Conservation (phyloP, 208 protist genomes). For the Willaertia magna region DNA sequence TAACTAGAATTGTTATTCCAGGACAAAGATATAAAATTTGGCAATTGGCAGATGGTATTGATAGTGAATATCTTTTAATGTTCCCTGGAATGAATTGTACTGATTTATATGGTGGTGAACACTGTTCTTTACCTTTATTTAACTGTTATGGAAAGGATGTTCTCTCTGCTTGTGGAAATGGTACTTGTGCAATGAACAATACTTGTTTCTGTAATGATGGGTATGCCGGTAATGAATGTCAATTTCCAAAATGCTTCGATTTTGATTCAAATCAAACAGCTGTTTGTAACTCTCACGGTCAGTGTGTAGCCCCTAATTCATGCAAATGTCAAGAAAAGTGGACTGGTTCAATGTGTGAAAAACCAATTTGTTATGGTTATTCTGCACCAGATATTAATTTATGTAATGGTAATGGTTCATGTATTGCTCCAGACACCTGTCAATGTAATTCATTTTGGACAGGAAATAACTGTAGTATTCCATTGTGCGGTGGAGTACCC, state of each 20-base stretch:
- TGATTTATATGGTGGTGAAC: neutral
- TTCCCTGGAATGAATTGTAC: neutral
- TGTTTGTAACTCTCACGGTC: neutral
- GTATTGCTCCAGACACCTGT: neutral
- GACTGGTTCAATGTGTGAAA: neutral
- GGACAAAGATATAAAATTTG: neutral
- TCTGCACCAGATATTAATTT: neutral
- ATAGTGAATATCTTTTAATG: neutral
- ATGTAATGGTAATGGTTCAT: neutral
- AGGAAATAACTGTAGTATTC: neutral
- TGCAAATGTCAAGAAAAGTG: neutral
- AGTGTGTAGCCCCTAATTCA: neutral
- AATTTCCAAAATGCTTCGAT: too few species aligned
- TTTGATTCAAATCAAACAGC: neutral
- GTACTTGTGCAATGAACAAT: neutral
- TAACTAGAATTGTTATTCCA: neutral
- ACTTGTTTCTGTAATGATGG: neutral
- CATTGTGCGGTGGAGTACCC: too few species aligned
- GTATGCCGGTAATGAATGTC: too few species aligned
- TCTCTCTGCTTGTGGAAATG: neutral
- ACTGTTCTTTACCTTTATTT: neutral
- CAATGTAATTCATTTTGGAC: neutral
- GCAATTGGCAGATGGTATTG: neutral
- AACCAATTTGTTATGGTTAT: neutral
- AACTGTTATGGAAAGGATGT: neutral